A percentile compares a stretch with the other conserved stretches of the same genome.
These are phyloP conservation scores for Talaromyces atroroseus DNA, from an alignment of 2,329 filamentous ascomycete species.

Conservation along the genomic window DNA sequence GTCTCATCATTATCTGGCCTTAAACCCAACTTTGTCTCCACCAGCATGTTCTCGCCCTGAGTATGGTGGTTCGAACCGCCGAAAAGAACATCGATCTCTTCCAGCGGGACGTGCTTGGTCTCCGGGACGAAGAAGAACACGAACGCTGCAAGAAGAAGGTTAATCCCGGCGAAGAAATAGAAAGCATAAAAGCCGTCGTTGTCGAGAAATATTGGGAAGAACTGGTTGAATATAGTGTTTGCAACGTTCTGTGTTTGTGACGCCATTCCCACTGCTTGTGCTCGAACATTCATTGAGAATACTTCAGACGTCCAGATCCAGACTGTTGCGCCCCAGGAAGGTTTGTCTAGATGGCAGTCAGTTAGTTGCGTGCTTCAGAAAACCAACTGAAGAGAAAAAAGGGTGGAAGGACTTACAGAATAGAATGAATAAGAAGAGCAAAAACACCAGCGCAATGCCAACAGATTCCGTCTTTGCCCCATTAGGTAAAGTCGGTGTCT, in stretches of 20 bases:
- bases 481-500: slow-evolving; percentile 48
- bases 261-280: slow-evolving; percentile 65
- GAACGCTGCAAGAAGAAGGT: slow-evolving; percentile 46
- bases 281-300: slow-evolving; percentile 67
- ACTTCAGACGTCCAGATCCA: slow-evolving; percentile 68
- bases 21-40: slow-evolving; percentile 5
- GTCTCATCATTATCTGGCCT: background rate
- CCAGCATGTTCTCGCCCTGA: slow-evolving; percentile 24
- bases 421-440: slow-evolving; percentile 60
- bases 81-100: slow-evolving; percentile 36
- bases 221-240: slow-evolving; percentile 63
- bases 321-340: slow-evolving; percentile 63
- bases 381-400: background rate
- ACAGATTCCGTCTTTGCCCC: slow-evolving; percentile 55
- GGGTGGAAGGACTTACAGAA: slow-evolving; percentile 25
- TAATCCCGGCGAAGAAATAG: slow-evolving; percentile 51
- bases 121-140: slow-evolving; percentile 44
- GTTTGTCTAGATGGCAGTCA: slow-evolving; percentile 50
- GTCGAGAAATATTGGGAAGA: slow-evolving; percentile 62
- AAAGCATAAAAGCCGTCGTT: slow-evolving; percentile 54
- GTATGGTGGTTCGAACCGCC: slow-evolving; percentile 33
- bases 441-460: slow-evolving; percentile 63
- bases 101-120: slow-evolving; percentile 24
- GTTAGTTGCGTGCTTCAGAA: slow-evolving; percentile 19
- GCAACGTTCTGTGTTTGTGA: slow-evolving; percentile 58